These are phyloP conservation scores for Nakazawaea pomicola DNA, from an alignment of 805 yeast genomes.

Conservation along the genomic window DNA sequence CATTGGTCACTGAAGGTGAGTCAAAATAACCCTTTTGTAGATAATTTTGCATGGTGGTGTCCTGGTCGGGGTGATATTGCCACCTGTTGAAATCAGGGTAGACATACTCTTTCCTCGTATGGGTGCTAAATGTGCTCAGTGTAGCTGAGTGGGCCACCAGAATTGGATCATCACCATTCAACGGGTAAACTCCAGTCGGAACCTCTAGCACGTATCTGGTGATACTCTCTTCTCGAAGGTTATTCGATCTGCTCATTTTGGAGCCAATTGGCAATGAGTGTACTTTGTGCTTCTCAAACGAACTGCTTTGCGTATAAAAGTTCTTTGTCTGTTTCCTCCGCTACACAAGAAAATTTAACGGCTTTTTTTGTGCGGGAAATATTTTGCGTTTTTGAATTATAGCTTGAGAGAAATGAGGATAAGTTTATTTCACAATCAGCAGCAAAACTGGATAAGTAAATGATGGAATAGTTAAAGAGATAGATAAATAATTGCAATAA, in stretches of 20 bases:
- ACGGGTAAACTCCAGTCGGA: conserved; percentile 27
- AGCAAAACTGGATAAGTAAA: too few species aligned
- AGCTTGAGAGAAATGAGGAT: too few species aligned
- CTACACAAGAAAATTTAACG: too few species aligned
- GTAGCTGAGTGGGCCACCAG: neutral
- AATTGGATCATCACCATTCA: conserved; percentile 20
- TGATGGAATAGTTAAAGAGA: too few species aligned
- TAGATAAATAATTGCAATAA: conserved; percentile 12
- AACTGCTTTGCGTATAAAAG: too few species aligned
- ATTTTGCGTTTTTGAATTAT: too few species aligned
- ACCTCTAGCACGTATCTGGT: conserved; percentile 10
- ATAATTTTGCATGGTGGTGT: conserved; percentile 44
- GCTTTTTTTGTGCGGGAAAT: too few species aligned
- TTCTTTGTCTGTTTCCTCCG: too few species aligned
- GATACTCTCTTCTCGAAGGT: neutral
- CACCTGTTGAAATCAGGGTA: conserved; percentile 76
- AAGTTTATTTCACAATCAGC: too few species aligned
- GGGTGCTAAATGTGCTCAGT: neutral
- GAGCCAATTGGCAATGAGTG: neutral
- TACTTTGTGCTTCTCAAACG: neutral
- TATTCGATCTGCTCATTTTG: neutral
- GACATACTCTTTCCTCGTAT: conserved; percentile 15
- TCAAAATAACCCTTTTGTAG: conserved; percentile 72
- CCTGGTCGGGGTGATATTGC: conserved; percentile 55
- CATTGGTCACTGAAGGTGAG: conserved; percentile 57